phyloP scores from a whole-genome alignment of 129 eudicot species.

The Escallonia herrerae region DNA sequence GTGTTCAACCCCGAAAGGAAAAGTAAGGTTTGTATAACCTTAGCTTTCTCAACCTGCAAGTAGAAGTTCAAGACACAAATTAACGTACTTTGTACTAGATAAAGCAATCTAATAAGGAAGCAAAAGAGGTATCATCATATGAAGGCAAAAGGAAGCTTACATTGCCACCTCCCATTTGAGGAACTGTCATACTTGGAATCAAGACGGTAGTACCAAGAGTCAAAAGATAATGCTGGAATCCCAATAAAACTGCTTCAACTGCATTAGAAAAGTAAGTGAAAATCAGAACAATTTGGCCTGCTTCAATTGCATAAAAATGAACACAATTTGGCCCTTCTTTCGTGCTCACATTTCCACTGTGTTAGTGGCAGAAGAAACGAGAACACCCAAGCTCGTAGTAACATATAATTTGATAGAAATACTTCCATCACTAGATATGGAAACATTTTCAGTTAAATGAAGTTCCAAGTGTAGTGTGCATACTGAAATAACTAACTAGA shows the following conservation, averaged over 20 bases:
- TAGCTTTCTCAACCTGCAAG: conserved; percentile 63
- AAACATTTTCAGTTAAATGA: background rate
- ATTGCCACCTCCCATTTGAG: conserved; percentile 82
- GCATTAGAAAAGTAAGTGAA: conserved; percentile 18
- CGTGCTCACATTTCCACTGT: background rate
- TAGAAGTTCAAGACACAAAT: too few species aligned
- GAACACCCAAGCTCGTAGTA: background rate
- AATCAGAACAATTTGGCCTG: background rate
- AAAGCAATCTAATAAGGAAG: too few species aligned
- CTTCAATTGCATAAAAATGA: background rate
- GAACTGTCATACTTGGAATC: conserved; percentile 54
- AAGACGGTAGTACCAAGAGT: conserved; percentile 55
- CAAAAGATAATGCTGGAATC: conserved; percentile 70
- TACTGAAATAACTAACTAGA: too few species aligned
- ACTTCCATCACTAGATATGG: background rate
- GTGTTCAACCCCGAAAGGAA: conserved; percentile 67
- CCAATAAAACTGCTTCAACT: conserved; percentile 63
- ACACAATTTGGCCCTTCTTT: background rate
- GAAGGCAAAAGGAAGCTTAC: conserved; percentile 28
- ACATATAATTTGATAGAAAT: background rate
- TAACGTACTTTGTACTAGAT: too few species aligned
- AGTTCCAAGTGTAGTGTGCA: too few species aligned
- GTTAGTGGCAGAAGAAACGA: background rate
- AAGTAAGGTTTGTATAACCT: conserved; percentile 67
- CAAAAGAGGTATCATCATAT: too few species aligned